These are phyloP conservation scores for Rhinocladiella mackenziei DNA, from an alignment of 2,329 filamentous ascomycete genomes.

Conservation along the genomic window DNA sequence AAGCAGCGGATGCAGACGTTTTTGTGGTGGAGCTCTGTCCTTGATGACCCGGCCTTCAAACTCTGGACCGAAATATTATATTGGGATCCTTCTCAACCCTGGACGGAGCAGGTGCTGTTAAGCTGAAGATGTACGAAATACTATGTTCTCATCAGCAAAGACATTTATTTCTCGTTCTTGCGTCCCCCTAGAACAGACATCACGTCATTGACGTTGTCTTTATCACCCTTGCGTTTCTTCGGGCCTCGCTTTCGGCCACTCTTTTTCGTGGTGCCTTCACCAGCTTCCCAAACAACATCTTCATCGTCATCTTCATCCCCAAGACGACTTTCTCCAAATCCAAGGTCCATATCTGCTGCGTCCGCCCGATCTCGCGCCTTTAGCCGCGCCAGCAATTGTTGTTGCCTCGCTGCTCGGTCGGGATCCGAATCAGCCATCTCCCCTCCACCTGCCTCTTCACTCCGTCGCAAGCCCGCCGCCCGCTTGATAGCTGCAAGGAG, in stretches of 20 bases:
- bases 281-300: slow-evolving; percentile 54
- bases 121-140: no score
- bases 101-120: background rate
- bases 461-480: slow-evolving; percentile 60
- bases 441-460: slow-evolving; percentile 38
- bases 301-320: slow-evolving; percentile 86
- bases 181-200: slow-evolving; percentile 69
- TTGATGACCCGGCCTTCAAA: no score
- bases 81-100: no score
- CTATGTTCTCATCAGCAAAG: no score
- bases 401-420: slow-evolving; percentile 22
- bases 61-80: no score
- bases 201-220: slow-evolving; percentile 72
- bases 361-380: slow-evolving; percentile 39
- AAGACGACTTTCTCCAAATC: slow-evolving; percentile 82
- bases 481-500: slow-evolving; percentile 82
- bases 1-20: no score
- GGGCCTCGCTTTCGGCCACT: slow-evolving; percentile 49
- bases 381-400: slow-evolving; percentile 45
- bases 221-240: slow-evolving; percentile 51
- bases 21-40: no score
- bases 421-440: slow-evolving; percentile 18
- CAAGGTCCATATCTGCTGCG: slow-evolving; percentile 76
- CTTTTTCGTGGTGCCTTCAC: slow-evolving; percentile 37
- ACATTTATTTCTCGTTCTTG: slow-evolving; percentile 34